These are phyloP conservation scores for Penicillium macrosclerotiorum DNA, from an alignment of 495 filamentous ascomycete species.

Conservation along the genomic window DNA sequence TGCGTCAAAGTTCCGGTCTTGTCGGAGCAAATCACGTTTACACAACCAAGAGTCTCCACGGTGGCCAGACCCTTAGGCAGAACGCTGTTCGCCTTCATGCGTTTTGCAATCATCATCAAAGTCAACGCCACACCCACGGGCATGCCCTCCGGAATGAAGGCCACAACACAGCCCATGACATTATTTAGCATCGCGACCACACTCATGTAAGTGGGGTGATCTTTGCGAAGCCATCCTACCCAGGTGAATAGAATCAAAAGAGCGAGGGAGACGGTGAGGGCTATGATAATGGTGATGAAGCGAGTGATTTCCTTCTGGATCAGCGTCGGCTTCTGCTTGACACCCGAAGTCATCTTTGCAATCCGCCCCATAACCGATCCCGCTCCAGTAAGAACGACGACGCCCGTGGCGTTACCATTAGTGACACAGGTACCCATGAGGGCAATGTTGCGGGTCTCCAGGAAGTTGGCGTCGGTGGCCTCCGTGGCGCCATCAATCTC, in stretches of 20 bases:
- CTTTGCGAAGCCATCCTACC: slow-evolving; percentile 60
- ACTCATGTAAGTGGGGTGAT: slow-evolving; percentile 63
- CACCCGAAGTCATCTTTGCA: slow-evolving; percentile 62
- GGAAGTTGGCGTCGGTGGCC: slow-evolving; percentile 65
- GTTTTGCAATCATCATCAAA: slow-evolving; percentile 58
- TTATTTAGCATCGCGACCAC: slow-evolving; percentile 65
- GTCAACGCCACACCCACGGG: slow-evolving; percentile 65
- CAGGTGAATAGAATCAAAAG: slow-evolving; percentile 57
- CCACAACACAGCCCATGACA: slow-evolving; percentile 66
- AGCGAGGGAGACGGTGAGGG: slow-evolving; percentile 51
- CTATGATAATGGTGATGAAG: slow-evolving; percentile 64
- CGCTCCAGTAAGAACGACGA: slow-evolving; percentile 61
- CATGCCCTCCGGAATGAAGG: slow-evolving; percentile 71
- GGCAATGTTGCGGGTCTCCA: slow-evolving; percentile 72
- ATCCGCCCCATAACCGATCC: slow-evolving; percentile 66
- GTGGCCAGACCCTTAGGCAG: slow-evolving; percentile 68
- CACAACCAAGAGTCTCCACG: slow-evolving; percentile 70
- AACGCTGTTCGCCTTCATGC: slow-evolving; percentile 64
- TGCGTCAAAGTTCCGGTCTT: slow-evolving; percentile 70
- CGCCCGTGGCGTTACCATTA: slow-evolving; percentile 60
- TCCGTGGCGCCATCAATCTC: slow-evolving; percentile 60
- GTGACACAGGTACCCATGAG: slow-evolving; percentile 69
- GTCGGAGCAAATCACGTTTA: slow-evolving; percentile 69
- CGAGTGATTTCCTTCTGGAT: slow-evolving; percentile 66
- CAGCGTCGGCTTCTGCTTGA: slow-evolving; percentile 61